Percentiles rank a stretch among this genome's conserved stretches.
phyloP scores from a whole-genome alignment of 2,329 filamentous ascomycete species.

The Talaromyces sp. region DNA sequence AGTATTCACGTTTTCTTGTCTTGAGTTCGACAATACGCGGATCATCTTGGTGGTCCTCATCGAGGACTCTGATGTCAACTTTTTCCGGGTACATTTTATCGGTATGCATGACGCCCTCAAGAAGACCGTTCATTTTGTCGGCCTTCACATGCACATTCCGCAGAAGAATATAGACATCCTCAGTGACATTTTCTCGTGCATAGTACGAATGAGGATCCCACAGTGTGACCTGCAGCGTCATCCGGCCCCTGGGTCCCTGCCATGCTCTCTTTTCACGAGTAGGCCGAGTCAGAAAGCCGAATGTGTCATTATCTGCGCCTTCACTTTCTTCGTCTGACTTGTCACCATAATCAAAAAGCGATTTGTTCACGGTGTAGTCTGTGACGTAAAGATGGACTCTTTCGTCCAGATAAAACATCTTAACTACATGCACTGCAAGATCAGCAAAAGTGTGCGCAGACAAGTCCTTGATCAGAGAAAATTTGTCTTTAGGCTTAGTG shows the following conservation, averaged over 20 bases:
- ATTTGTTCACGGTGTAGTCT: slow-evolving; percentile 73
- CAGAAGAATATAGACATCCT: slow-evolving; percentile 63
- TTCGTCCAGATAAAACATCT: slow-evolving; percentile 47
- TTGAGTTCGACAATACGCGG: slow-evolving; percentile 56
- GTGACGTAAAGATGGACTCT: slow-evolving; percentile 68
- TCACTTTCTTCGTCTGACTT: slow-evolving; percentile 38
- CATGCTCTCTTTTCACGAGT: slow-evolving; percentile 48
- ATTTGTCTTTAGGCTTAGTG: slow-evolving; percentile 46
- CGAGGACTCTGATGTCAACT: slow-evolving; percentile 57
- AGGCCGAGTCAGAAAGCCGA: slow-evolving; percentile 47
- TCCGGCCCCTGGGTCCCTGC: slow-evolving; percentile 71
- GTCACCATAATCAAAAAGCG: slow-evolving; percentile 56
- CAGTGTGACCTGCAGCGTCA: slow-evolving; percentile 67
- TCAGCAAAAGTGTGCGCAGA: slow-evolving; percentile 59
- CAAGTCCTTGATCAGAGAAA: slow-evolving; percentile 63
- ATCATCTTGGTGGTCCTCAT: slow-evolving; percentile 46
- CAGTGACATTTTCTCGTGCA: slow-evolving; percentile 55
- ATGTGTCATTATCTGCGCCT: slow-evolving; percentile 51
- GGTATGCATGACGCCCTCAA: slow-evolving; percentile 70
- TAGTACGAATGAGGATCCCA: slow-evolving; percentile 65
- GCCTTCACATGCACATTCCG: slow-evolving; percentile 69
- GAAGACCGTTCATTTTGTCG: slow-evolving; percentile 48
- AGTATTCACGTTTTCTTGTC: slow-evolving; percentile 64
- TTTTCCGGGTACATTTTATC: slow-evolving; percentile 54
- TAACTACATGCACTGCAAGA: slow-evolving; percentile 69